Evolutionary conservation across 2,329 filamentous ascomycete species (phyloP), one percentile per base, ranked within the genome.

Genomic region (Incumbomyces lentus): DNA sequence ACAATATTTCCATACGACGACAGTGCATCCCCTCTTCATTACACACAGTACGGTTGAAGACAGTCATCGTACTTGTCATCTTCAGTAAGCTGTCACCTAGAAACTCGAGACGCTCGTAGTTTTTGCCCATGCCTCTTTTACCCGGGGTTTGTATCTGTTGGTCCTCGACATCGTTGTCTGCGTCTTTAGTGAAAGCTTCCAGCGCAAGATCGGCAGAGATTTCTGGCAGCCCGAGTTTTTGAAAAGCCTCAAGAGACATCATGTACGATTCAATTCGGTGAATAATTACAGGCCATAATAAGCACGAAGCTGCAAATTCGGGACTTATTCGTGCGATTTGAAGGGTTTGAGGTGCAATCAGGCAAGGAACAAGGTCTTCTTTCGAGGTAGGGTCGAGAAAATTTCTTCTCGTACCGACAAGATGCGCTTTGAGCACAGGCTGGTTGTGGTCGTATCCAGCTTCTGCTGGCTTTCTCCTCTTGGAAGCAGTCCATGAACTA

Each of bases 41-140:
- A 40, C 84, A 76, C 0, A 87, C 86, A 16, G 84, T 79, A 22
- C 80, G 74, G 1, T 83, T 82, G 60, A 84, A 96, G 0, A 94
- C 71, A 0, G 88, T 81, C 44, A 98, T 88, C 0, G 89, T 90
- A 0, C 90, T 95, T 10, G 86, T 86, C 81, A 95, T 90, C 65
- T 98, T 98, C 49, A 98, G 72, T 58, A 95, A 95, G 30, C 83
- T 85, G 62, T 98, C 92, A 0, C 92, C 92, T 2, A 96, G 73
- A 49, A 95, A 94, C 59, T 98, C 92, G 0, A 96, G 73, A 11
- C 92, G 78, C 63, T 98, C 92, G 58, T 98, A 98, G 56, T 96
- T 96, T 33, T 82, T 82, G 1, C 88, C 87, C 87, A 95, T 95
- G 2, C 88, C 89, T 40, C 76, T 71, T 56, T 88, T 84, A 29